phyloP scores from a whole-genome alignment of 2,329 filamentous ascomycete species.

The Gyromitra esculenta region DNA sequence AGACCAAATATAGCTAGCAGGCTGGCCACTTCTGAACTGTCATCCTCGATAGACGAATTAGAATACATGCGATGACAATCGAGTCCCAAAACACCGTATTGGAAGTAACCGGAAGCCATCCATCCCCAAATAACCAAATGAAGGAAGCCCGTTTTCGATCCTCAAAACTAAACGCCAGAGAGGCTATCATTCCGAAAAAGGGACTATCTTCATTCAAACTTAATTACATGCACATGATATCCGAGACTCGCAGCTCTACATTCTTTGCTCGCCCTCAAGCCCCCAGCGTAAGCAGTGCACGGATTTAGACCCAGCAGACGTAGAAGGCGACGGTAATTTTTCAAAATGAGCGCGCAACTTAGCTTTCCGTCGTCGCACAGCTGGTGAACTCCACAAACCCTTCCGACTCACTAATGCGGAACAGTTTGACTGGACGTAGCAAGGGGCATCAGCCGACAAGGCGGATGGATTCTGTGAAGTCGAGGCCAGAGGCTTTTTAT shows the following conservation, averaged over 20 bases:
- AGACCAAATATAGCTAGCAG: too few relatives aligned
- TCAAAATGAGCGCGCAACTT: not conserved
- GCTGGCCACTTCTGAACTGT: not conserved
- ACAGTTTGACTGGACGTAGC: not conserved
- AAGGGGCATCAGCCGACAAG: conserved; percentile 3
- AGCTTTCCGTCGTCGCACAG: not conserved
- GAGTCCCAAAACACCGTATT: not conserved
- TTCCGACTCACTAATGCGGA: not conserved
- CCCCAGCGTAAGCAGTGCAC: not conserved
- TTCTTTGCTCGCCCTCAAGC: not conserved
- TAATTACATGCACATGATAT: conserved; percentile 1
- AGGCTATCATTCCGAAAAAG: too few relatives aligned
- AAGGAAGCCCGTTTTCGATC: too few relatives aligned
- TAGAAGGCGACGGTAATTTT: not conserved
- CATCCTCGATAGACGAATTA: not conserved
- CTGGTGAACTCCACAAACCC: not conserved
- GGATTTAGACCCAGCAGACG: not conserved
- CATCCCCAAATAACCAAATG: not conserved
- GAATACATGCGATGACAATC: not conserved
- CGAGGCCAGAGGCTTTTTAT: not conserved
- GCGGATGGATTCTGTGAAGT: not conserved
- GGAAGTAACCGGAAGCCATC: not conserved
- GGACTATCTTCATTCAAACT: not conserved
- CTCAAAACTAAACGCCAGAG: too few relatives aligned
- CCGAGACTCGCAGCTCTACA: not conserved